Percentiles rank a stretch among this genome's conserved stretches.
Evolutionary conservation across 257 asterid species (phyloP).

Genomic region (Plantago elongata): DNA sequence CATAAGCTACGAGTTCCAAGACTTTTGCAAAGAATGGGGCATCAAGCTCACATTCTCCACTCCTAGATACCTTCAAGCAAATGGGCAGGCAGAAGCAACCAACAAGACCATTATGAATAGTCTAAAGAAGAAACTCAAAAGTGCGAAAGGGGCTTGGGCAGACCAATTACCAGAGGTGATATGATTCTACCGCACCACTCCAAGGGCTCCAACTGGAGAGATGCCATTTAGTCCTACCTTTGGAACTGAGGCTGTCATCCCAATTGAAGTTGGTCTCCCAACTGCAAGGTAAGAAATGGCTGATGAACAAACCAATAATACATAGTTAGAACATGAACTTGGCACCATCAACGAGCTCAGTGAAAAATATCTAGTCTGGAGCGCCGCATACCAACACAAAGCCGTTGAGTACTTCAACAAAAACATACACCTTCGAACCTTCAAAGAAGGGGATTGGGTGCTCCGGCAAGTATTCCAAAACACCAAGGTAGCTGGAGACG

Average conservation of each 20-base stretch:
- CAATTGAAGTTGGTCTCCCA: background rate
- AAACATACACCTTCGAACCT: background rate
- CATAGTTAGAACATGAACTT: background rate
- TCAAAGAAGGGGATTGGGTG: background rate
- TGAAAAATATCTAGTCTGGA: no score
- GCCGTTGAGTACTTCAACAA: background rate
- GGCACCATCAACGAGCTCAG: background rate
- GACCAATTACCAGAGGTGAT: background rate
- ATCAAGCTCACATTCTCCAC: background rate
- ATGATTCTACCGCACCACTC: constrained; percentile 1
- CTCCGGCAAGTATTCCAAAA: background rate
- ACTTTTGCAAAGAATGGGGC: background rate
- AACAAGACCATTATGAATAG: background rate
- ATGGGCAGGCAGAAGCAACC: background rate
- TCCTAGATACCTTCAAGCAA: background rate
- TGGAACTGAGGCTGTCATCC: background rate
- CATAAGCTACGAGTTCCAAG: background rate
- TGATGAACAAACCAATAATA: background rate
- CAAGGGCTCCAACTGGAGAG: background rate
- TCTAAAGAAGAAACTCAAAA: background rate
- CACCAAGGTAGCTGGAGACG: background rate
- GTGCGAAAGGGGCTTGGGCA: background rate
- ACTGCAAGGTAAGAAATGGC: background rate
- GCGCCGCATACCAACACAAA: background rate
- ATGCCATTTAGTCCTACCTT: background rate